Evolutionary conservation across 2,329 filamentous ascomycete species (phyloP).

Genomic region (Fusarium nurragi): DNA sequence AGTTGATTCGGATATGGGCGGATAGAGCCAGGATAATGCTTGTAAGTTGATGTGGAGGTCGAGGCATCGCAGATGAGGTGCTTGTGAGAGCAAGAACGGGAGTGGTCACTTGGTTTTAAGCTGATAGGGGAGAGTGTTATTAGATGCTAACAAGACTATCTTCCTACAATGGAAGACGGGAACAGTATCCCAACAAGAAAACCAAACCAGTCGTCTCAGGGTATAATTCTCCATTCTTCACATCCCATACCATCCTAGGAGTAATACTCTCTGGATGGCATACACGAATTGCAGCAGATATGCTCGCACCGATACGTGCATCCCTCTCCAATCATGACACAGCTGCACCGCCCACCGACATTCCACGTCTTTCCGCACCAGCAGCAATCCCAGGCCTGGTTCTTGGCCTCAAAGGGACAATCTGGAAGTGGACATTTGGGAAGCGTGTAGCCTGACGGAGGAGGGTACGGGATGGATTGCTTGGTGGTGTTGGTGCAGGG

Average conservation of each 20-base stretch:
- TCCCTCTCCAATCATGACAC: conserved; percentile 62
- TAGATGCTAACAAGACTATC: not conserved
- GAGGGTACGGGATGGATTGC: conserved; percentile 58
- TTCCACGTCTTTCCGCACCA: conserved; percentile 66
- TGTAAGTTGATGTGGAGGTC: not conserved
- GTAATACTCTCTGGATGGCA: conserved; percentile 52
- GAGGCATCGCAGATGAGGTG: not conserved
- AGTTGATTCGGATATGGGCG: conserved; percentile 7
- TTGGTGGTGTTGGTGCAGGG: conserved; percentile 57
- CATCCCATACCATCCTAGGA: conserved; percentile 13
- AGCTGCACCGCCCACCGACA: conserved; percentile 59
- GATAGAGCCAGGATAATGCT: conserved; percentile 12
- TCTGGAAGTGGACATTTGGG: conserved; percentile 57
- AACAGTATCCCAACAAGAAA: not conserved
- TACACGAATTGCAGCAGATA: conserved; percentile 62
- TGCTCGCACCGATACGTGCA: conserved; percentile 62
- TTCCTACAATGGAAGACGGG: not conserved
- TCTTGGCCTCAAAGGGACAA: conserved; percentile 61
- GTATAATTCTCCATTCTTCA: conserved; percentile 7
- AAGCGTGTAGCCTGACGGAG: conserved; percentile 54
- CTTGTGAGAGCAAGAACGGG: not conserved
- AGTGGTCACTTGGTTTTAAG: not conserved
- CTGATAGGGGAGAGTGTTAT: not conserved
- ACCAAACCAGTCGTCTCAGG: not conserved
- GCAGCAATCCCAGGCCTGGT: conserved; percentile 64